A percentile compares a stretch with the other conserved stretches of the same genome.
Evolutionary conservation across 176 grass and related monocot species (phyloP).

Genomic region (Carex cristatella): DNA sequence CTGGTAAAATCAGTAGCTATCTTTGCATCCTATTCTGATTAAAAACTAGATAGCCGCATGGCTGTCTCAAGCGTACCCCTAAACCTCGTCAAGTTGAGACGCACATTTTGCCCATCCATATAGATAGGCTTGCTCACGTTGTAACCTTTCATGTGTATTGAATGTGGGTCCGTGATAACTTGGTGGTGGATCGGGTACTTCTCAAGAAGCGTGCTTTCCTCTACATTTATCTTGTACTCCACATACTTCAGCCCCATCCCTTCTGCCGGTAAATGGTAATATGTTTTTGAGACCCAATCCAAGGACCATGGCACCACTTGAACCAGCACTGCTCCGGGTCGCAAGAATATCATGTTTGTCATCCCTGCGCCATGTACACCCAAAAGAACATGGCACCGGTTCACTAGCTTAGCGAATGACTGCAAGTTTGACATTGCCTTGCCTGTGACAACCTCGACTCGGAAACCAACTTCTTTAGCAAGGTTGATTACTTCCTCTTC

Average conservation of each 20-base stretch:
- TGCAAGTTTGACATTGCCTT: conserved; percentile 26
- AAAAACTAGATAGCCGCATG: conserved; percentile 27
- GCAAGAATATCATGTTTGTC: conserved; percentile 75
- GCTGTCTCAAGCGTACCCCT: conserved; percentile 33
- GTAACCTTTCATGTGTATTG: conserved; percentile 43
- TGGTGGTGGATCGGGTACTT: conserved; percentile 45
- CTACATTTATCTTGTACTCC: conserved; percentile 35
- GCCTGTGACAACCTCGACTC: conserved; percentile 40
- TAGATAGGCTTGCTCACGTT: conserved; percentile 44
- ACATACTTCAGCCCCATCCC: conserved; percentile 53
- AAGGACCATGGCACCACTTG: conserved; percentile 68
- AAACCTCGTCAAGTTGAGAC: conserved; percentile 68
- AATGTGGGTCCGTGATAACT: conserved; percentile 51
- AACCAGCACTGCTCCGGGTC: conserved; percentile 34
- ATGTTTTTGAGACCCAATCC: conserved; percentile 35
- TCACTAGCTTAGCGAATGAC: conserved; percentile 30
- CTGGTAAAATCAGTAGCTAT: not conserved
- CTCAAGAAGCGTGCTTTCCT: conserved; percentile 66
- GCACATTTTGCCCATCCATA: conserved; percentile 48
- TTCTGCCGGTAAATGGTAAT: conserved; percentile 30
- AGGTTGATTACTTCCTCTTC: conserved; percentile 22
- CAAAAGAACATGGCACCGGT: conserved; percentile 60
- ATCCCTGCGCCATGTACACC: conserved; percentile 60
- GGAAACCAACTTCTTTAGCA: conserved; percentile 52
- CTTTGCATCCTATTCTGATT: not conserved